Conservation (phyloP, 495 filamentous ascomycete species). For the Letharia columbiana region DNA sequence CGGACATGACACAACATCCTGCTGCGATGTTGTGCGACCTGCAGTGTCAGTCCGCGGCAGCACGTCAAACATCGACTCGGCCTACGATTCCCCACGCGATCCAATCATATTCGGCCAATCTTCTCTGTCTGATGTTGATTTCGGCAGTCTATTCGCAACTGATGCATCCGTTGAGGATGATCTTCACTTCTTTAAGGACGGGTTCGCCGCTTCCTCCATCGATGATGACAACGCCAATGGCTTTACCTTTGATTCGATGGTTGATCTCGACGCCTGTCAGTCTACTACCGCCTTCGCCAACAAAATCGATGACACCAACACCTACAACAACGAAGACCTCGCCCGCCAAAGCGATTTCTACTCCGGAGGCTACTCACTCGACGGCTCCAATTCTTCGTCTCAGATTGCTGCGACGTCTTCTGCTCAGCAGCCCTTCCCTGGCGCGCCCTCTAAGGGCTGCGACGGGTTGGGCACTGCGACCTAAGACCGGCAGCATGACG, state of each 20-base stretch:
- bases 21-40: conserved; percentile 99
- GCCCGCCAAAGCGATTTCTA: conserved; percentile 35
- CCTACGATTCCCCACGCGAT: conserved; percentile 50
- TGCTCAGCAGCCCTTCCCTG: conserved; percentile 82
- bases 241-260: conserved; percentile 78
- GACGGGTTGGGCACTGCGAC: conserved; percentile 81
- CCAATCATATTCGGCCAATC: conserved; percentile 46
- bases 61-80: conserved; percentile 26
- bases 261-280: conserved; percentile 65
- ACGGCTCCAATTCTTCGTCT: conserved; percentile 44
- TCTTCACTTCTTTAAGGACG: conserved; percentile 68
- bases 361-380: conserved; percentile 26
- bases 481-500: conserved; percentile 28
- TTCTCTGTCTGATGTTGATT: conserved; percentile 58
- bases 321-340: conserved; percentile 28
- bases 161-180: conserved; percentile 60
- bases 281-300: conserved; percentile 45
- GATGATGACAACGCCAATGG: conserved; percentile 50
- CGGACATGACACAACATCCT: conserved; percentile 99
- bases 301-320: conserved; percentile 41
- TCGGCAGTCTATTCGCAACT: conserved; percentile 61
- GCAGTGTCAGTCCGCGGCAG: conserved; percentile 89
- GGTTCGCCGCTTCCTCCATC: conserved; percentile 57
- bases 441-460: conserved; percentile 86
- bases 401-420: conserved; percentile 47